phyloP scores from a whole-genome alignment of 768 basidiomycete species.

The Tulasnella sp. region DNA sequence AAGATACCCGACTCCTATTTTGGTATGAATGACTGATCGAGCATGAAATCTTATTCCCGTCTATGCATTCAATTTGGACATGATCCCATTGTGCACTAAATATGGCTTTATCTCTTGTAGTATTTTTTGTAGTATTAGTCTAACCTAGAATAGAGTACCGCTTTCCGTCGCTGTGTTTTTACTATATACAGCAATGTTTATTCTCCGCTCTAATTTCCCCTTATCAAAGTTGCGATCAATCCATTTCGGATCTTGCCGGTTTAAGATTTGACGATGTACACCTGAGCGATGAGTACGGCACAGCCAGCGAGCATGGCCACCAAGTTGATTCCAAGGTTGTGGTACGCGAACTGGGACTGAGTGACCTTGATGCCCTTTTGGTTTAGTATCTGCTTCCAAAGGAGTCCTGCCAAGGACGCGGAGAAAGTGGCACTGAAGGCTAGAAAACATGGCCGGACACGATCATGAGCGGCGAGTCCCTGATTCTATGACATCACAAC shows the following conservation, averaged over 20 bases:
- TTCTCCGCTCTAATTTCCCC: background rate
- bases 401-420: constrained; percentile 75
- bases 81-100: background rate
- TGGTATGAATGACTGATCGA: background rate
- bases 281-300: constrained; percentile 13
- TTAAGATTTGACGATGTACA: constrained; percentile 3
- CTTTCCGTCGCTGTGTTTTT: background rate
- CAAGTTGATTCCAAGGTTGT: constrained; percentile 11
- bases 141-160: background rate
- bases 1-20: background rate
- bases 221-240: background rate
- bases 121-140: no score
- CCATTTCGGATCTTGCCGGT: background rate
- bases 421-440: constrained; percentile 85
- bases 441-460: background rate
- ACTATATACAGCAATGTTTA: background rate
- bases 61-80: no score
- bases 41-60: background rate
- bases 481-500: background rate
- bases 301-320: constrained; percentile 15
- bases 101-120: background rate
- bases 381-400: constrained; percentile 65
- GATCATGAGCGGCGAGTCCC: background rate
- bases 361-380: constrained; percentile 59
- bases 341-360: constrained; percentile 47